Base-by-base conservation (phyloP, 257 asterid species). In the Przewalskia tangutica region DNA sequence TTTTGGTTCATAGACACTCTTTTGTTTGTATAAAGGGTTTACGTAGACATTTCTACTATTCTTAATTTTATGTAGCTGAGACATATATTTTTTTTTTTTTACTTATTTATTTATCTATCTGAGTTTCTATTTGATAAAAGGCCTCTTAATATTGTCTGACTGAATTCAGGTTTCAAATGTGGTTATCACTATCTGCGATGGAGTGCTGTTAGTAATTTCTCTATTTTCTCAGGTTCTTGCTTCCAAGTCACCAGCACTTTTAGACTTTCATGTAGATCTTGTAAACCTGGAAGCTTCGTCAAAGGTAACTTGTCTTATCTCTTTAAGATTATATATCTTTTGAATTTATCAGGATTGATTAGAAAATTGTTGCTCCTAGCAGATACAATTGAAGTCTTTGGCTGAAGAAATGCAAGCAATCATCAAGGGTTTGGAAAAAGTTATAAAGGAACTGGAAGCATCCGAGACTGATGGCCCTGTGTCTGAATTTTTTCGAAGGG, bases 371-470 rank as follows among this genome's bases (percentile, higher is more conserved):
- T 65, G 36, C 65, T 86, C 83, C 58, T 68, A 78, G 84, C 90
- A 97, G 98, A 94, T 97, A 88, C 99, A 94, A 92, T 77, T 97
- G 90, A 97, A 97, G 88, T 92, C 95, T 68, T 90, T 94, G 89
- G 99, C 99, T 56, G 99, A 96, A 88, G 99, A 96, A 91, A 97
- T 97, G 99, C 98, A 97, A 93, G 97, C 99, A 84, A 97, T 97
- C 80, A 92, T 89, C 85, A 97, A 93, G 89, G 99, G 98, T 38
- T 79, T 97, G 80, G 98, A 97, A 81, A 97, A 94, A 89, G 97
- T 97, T 82, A 97, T 91, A 89, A 97, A 90, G 85, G 99, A 97
- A 88, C 86, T 93, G 79, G 88, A 83, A 70, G 93, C 97, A 79
- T 94, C 98, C 1, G 98, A 94, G 88, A 93, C 86, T 42, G 99